Conservation (phyloP, 768 basidiomycete species). For the Tulasnella calospora region DNA sequence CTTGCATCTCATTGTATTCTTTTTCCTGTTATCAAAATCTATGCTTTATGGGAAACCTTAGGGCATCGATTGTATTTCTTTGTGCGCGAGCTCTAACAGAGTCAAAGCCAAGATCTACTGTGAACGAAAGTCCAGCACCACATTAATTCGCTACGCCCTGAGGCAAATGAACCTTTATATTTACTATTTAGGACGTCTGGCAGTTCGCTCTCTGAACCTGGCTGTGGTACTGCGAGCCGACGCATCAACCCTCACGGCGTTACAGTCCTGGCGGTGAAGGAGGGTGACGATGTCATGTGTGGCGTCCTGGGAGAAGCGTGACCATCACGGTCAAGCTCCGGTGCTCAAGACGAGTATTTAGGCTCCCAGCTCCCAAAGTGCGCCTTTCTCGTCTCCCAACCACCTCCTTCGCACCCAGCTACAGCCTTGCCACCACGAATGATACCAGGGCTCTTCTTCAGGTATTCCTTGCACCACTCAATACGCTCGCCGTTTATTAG, state of each 20-base stretch:
- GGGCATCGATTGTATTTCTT: not conserved
- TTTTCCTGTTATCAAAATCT: constrained; percentile 5
- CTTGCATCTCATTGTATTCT: constrained; percentile 6
- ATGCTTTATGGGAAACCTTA: constrained; percentile 8
- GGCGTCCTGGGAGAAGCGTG: not conserved
- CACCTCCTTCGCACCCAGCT: not conserved
- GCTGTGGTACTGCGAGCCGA: not conserved
- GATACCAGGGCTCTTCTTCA: not conserved
- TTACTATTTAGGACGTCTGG: not conserved
- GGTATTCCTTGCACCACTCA: not conserved
- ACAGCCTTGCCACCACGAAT: not conserved
- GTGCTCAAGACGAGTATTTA: not conserved
- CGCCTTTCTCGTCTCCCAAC: not conserved
- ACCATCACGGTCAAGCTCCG: not conserved
- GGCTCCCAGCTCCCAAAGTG: not conserved
- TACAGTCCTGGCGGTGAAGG: not conserved
- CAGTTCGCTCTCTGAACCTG: not conserved
- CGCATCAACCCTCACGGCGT: not conserved
- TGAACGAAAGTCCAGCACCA: no score
- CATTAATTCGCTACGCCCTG: no score
- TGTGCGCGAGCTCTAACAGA: not conserved
- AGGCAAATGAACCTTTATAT: not conserved
- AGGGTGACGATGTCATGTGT: not conserved
- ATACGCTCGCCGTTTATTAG: not conserved
- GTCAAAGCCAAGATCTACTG: no score